Conservation (phyloP, 257 asterid genomes). For the Solanum virginianum region DNA sequence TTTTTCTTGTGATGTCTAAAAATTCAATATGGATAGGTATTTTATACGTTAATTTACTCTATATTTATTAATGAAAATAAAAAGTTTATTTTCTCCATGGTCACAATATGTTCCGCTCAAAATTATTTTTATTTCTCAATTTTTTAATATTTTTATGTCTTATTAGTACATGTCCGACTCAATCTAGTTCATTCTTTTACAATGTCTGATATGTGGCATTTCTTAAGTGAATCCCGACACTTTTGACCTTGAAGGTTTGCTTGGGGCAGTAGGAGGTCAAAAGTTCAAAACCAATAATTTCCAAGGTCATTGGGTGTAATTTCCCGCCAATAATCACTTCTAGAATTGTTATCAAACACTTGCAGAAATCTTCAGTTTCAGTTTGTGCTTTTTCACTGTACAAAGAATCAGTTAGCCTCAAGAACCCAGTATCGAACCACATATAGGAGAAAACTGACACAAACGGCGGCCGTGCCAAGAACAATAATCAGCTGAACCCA, state of each 20-base stretch:
- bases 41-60: background rate
- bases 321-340: background rate
- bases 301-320: background rate
- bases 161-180: background rate
- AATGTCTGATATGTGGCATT: background rate
- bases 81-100: background rate
- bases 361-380: background rate
- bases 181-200: background rate
- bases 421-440: conserved; percentile 22
- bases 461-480: conserved; percentile 20
- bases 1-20: too few relatives aligned
- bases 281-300: background rate
- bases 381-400: background rate
- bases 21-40: background rate
- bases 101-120: background rate
- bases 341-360: background rate
- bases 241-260: background rate
- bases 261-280: background rate
- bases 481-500: conserved; percentile 32
- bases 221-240: background rate
- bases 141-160: background rate
- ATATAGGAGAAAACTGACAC: conserved; percentile 21
- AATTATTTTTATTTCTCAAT: background rate
- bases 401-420: conserved; percentile 10
- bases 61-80: background rate